These are phyloP conservation scores for Epichloe elymi DNA, from an alignment of 2,329 filamentous ascomycete species.

Conservation along the genomic window DNA sequence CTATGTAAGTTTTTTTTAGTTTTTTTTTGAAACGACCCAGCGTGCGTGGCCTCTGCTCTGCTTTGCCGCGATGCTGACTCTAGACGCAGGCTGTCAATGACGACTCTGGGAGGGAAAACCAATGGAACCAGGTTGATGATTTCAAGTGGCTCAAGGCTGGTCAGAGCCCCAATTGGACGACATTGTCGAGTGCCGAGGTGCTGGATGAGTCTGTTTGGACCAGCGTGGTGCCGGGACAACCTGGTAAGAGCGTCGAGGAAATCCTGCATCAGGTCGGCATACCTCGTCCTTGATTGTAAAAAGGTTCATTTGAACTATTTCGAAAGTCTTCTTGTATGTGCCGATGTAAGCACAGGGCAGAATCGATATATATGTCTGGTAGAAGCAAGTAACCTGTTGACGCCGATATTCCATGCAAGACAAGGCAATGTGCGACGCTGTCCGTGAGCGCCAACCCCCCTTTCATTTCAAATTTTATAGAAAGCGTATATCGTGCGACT, in stretches of 20 bases:
- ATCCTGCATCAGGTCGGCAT: slow-evolving; percentile 44
- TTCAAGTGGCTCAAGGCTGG: slow-evolving; percentile 93
- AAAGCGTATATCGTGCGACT: not conserved
- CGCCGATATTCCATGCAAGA: not conserved
- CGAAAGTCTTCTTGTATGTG: not conserved
- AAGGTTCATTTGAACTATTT: not conserved
- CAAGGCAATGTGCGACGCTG: not conserved
- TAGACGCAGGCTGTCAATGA: slow-evolving; percentile 14
- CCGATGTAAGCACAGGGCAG: not conserved
- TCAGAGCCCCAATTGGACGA: slow-evolving; percentile 76
- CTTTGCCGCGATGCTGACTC: not conserved
- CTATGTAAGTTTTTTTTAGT: slow-evolving; percentile 53
- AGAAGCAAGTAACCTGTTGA: not conserved
- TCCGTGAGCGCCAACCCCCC: not conserved
- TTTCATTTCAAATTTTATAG: not conserved
- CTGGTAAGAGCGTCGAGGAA: slow-evolving; percentile 48
- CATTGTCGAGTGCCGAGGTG: slow-evolving; percentile 47
- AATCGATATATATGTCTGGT: not conserved
- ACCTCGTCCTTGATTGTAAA: slow-evolving; percentile 1
- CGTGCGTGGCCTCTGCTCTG: not conserved
- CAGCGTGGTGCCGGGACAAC: slow-evolving; percentile 50
- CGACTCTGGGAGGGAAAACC: slow-evolving; percentile 38
- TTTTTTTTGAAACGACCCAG: slow-evolving; percentile 8
- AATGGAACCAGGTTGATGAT: slow-evolving; percentile 87
- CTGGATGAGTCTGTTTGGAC: slow-evolving; percentile 55